Conservation (phyloP, 1,139 yeast species). For the Suhomyces ambrosiae region DNA sequence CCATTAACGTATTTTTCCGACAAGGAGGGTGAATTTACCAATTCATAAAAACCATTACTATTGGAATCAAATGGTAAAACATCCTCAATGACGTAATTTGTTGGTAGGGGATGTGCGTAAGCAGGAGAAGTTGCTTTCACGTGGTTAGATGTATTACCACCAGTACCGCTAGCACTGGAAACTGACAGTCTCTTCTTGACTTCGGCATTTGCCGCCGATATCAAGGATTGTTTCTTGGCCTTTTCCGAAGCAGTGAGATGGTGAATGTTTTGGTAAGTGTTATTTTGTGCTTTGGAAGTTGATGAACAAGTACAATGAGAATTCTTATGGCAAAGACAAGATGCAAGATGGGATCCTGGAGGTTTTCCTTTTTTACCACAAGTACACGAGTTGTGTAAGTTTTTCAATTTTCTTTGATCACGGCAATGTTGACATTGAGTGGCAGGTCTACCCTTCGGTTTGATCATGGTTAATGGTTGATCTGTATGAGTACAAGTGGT, state of each 20-base stretch:
- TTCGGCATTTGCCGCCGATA: slow-evolving; percentile 26
- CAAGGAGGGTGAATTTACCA: slow-evolving; percentile 22
- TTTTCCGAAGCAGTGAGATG: slow-evolving; percentile 27
- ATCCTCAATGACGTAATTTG: slow-evolving; percentile 34
- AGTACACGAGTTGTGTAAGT: slow-evolving; percentile 70
- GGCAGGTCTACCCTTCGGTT: slow-evolving; percentile 95
- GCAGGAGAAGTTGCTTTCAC: not conserved
- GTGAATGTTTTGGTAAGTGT: slow-evolving; percentile 15
- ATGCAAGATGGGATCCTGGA: slow-evolving; percentile 47
- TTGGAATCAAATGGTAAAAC: slow-evolving; percentile 34
- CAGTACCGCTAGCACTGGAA: slow-evolving; percentile 7
- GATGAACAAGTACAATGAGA: slow-evolving; percentile 62
- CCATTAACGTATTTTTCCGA: slow-evolving; percentile 6
- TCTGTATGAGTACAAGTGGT: slow-evolving; percentile 92
- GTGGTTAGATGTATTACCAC: slow-evolving; percentile 4
- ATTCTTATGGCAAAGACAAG: slow-evolving; percentile 57
- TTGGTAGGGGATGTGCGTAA: not conserved
- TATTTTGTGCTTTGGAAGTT: slow-evolving; percentile 14
- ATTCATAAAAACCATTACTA: slow-evolving; percentile 32
- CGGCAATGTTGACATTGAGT: slow-evolving; percentile 90
- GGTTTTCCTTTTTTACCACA: slow-evolving; percentile 64
- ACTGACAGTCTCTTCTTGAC: slow-evolving; percentile 12
- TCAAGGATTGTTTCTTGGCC: slow-evolving; percentile 31
- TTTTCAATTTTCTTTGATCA: slow-evolving; percentile 70
- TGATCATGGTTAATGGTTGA: slow-evolving; percentile 86